phyloP scores from a whole-genome alignment of 768 basidiomycete species.

The Cantharellus anzutake region DNA sequence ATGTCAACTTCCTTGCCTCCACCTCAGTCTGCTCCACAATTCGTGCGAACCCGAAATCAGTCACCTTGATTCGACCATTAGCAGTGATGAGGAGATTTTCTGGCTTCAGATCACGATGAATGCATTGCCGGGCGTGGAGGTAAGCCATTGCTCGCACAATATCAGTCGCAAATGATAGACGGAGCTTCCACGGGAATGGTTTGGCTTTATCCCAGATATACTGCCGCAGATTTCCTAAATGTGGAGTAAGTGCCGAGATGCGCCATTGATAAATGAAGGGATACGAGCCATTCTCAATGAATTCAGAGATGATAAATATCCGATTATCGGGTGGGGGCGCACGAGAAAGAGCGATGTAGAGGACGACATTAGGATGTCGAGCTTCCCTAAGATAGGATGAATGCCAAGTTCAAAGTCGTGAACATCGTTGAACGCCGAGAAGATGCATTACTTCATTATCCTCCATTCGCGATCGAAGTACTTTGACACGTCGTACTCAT shows the following conservation, averaged over 20 bases:
- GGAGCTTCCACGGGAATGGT: conserved; percentile 83
- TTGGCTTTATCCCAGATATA: conserved; percentile 76
- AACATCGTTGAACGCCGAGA: not conserved
- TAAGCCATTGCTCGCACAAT: conserved; percentile 91
- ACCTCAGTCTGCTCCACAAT: conserved; percentile 86
- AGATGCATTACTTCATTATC: conserved; percentile 53
- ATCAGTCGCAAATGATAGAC: conserved; percentile 88
- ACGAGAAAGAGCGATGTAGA: conserved; percentile 77
- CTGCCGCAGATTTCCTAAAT: conserved; percentile 52
- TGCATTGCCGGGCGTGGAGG: conserved; percentile 63
- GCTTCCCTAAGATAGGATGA: conserved; percentile 35
- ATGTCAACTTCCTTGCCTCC: conserved; percentile 68
- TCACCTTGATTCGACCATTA: conserved; percentile 90
- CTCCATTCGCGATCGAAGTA: conserved; percentile 99
- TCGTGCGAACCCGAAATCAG: conserved; percentile 95
- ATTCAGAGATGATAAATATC: conserved; percentile 92
- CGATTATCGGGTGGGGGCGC: conserved; percentile 62
- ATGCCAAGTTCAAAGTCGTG: not conserved
- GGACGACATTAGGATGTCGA: conserved; percentile 80
- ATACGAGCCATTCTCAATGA: conserved; percentile 53
- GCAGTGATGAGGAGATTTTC: conserved; percentile 92
- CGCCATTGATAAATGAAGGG: not conserved
- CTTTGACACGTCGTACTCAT: conserved; percentile 84
- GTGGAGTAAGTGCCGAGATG: not conserved
- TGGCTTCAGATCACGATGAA: conserved; percentile 71